phyloP scores from a whole-genome alignment of 352 stramenopile species.

The Pythium utonaiense region DNA sequence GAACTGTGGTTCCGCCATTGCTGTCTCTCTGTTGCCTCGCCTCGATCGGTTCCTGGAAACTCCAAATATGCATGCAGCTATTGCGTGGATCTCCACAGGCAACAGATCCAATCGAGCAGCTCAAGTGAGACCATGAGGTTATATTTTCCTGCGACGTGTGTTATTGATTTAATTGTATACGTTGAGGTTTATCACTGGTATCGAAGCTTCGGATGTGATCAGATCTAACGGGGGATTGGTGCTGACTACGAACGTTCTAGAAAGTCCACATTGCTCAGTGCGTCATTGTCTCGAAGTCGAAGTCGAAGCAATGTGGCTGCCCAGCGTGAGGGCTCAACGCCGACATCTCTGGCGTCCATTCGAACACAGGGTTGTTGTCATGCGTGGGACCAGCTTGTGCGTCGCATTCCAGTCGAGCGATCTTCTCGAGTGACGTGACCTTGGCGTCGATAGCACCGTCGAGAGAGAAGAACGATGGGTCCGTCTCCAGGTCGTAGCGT shows the following conservation, averaged over 20 bases:
- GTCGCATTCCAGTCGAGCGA: slow-evolving; percentile 39
- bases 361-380: slow-evolving; percentile 50
- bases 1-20: slow-evolving; percentile 25
- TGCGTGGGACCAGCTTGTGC: slow-evolving; percentile 60
- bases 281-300: slow-evolving; percentile 38
- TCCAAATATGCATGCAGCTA: neutral
- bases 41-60: slow-evolving; percentile 15
- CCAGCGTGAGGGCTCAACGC: slow-evolving; percentile 26
- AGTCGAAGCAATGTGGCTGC: slow-evolving; percentile 39
- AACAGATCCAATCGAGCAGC: slow-evolving; percentile 9
- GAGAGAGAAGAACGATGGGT: slow-evolving; percentile 32
- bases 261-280: slow-evolving; percentile 26
- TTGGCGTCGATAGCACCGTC: slow-evolving; percentile 75
- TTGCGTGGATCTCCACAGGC: neutral
- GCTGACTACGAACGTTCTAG: slow-evolving; percentile 42
- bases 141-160: slow-evolving; percentile 20
- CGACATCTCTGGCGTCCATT: slow-evolving; percentile 43
- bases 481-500: slow-evolving; percentile 58
- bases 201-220: slow-evolving; percentile 17
- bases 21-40: neutral
- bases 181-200: slow-evolving; percentile 9
- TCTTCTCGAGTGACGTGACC: slow-evolving; percentile 40
- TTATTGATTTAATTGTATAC: slow-evolving; percentile 4
- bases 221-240: slow-evolving; percentile 3
- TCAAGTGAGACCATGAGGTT: slow-evolving; percentile 13